These are phyloP conservation scores for Saccharomycopsis capsularis DNA, from an alignment of 805 yeast species.

Conservation along the genomic window DNA sequence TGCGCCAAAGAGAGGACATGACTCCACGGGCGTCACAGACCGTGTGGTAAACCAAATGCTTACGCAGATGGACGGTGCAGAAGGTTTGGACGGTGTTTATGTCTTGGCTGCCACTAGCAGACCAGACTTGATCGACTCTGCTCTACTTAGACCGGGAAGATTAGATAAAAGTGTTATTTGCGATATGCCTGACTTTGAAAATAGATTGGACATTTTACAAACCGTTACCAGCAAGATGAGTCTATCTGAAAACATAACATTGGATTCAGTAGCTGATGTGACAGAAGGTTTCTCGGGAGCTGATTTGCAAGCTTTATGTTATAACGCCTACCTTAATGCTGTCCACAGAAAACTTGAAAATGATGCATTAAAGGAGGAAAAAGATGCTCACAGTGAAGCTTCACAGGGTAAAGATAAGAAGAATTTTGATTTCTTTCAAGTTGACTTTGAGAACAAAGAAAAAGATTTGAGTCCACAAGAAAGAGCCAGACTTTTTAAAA, in stretches of 20 bases:
- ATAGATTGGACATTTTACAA: conserved; percentile 64
- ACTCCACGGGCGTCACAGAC: conserved; percentile 96
- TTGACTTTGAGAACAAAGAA: conserved; percentile 14
- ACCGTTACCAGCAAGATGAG: conserved; percentile 57
- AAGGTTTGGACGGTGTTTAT: conserved; percentile 93
- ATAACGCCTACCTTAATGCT: conserved; percentile 85
- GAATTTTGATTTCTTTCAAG: conserved; percentile 37
- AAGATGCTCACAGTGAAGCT: conserved; percentile 20
- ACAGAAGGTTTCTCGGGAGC: conserved; percentile 90
- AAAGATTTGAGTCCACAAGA: conserved; percentile 34
- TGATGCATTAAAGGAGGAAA: conserved; percentile 31
- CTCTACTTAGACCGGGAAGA: conserved; percentile 91
- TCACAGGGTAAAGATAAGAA: conserved; percentile 21
- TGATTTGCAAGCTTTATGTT: conserved; percentile 85
- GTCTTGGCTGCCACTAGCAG: conserved; percentile 94
- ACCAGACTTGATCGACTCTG: conserved; percentile 94
- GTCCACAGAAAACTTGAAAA: conserved; percentile 61
- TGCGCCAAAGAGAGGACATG: conserved; percentile 97
- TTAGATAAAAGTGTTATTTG: conserved; percentile 88
- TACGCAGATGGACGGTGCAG: conserved; percentile 99
- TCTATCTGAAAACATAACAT: conserved; percentile 41
- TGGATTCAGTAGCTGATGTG: conserved; percentile 45
- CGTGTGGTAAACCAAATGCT: conserved; percentile 94
- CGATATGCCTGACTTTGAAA: conserved; percentile 69
- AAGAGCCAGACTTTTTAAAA: conserved; percentile 34